Evolutionary conservation across 225 moss, liverwort and hornwort species (phyloP).

Genomic region (Neckera pumila): DNA sequence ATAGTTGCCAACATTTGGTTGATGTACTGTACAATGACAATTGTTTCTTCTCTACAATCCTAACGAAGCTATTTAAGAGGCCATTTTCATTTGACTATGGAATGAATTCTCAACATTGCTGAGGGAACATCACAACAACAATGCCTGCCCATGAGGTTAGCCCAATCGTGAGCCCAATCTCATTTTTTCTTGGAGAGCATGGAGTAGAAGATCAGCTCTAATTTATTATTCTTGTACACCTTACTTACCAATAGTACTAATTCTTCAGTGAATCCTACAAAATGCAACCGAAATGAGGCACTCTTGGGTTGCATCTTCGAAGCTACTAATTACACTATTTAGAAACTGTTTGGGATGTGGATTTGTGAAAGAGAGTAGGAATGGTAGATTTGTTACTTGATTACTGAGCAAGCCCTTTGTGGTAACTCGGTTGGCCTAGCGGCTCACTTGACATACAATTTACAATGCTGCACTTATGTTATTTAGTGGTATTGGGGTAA

Average conservation of each 20-base stretch:
- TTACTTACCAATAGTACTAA: background rate
- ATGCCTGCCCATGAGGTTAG: background rate
- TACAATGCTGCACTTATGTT: background rate
- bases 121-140: background rate
- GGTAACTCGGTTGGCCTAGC: constrained; percentile 3
- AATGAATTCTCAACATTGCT: background rate
- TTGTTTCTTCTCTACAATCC: constrained; percentile 8
- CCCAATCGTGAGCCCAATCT: background rate
- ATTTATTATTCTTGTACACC: background rate
- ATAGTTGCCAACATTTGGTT: constrained; percentile 21
- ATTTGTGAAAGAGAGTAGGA: background rate
- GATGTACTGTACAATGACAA: constrained; percentile 10
- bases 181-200: background rate
- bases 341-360: background rate
- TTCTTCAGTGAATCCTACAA: constrained; percentile 6
- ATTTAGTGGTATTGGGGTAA: background rate
- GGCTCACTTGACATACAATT: background rate
- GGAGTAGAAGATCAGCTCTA: background rate
- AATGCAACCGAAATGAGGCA: background rate
- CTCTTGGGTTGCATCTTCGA: too few species aligned
- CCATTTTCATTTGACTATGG: background rate
- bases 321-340: background rate
- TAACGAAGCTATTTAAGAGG: background rate
- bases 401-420: constrained; percentile 3
- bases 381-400: background rate